A percentile compares a stretch with the other conserved stretches of the same genome.
Conservation (phyloP, 371 early-diverging fungal species). For the Apophysomyces ossiformis region DNA sequence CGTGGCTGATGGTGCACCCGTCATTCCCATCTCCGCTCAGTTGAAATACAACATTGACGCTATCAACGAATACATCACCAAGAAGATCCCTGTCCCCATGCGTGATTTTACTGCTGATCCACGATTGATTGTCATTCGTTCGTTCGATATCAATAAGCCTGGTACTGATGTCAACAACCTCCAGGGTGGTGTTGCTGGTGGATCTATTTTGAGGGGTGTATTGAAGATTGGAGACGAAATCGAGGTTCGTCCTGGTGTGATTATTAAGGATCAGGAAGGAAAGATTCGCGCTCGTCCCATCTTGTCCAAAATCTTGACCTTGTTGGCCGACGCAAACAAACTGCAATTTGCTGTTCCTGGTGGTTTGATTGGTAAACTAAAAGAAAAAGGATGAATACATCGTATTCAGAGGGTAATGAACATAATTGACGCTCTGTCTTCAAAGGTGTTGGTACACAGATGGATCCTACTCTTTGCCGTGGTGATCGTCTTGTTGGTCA, state of each 20-base stretch:
- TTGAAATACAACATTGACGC: constrained; percentile 99
- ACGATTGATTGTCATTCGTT: constrained; percentile 98
- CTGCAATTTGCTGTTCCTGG: constrained; percentile 99
- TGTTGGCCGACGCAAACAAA: constrained; percentile 94
- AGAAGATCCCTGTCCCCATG: constrained; percentile 96
- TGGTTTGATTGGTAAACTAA: constrained; percentile 89
- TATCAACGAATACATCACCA: constrained; percentile 99
- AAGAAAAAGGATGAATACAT: too few relatives aligned
- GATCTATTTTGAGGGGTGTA: constrained; percentile 97
- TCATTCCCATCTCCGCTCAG: constrained; percentile 99
- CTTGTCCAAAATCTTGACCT: constrained; percentile 90
- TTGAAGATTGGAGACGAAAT: constrained; percentile 97
- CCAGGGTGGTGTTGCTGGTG: constrained; percentile 99
- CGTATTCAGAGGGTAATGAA: not conserved
- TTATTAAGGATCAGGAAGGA: constrained; percentile 92
- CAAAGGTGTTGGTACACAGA: constrained; percentile 95
- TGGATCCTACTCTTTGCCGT: constrained; percentile 99
- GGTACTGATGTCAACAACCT: constrained; percentile 96
- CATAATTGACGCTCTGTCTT: not conserved
- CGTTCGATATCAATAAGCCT: constrained; percentile 99
- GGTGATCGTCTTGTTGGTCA: constrained; percentile 99
- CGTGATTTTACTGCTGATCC: constrained; percentile 95
- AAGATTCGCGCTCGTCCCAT: constrained; percentile 92
- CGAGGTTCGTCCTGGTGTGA: constrained; percentile 99
- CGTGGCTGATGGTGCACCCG: constrained; percentile 96